These are phyloP conservation scores for Pleodorina starrii DNA, from an alignment of 139 green algal species.

Conservation along the genomic window DNA sequence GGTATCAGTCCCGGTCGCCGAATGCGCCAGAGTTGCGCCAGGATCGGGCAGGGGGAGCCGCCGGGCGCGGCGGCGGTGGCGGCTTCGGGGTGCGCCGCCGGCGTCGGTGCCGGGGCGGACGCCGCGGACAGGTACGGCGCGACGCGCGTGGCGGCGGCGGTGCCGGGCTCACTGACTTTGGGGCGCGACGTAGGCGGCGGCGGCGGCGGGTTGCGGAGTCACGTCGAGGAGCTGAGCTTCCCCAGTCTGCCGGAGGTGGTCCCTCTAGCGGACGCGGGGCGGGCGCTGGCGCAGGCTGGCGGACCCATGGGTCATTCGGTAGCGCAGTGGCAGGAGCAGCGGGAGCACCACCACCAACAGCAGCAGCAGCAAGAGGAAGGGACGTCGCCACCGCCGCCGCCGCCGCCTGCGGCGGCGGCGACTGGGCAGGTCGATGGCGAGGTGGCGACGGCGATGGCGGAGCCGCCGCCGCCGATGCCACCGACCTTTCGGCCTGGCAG, in stretches of 20 bases:
- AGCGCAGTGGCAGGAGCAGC: not conserved
- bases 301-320: not conserved
- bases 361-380: conserved; percentile 12
- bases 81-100: not conserved
- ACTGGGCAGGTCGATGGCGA: too few species aligned
- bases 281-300: not conserved
- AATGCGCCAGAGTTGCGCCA: not conserved
- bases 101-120: not conserved
- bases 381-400: too few species aligned
- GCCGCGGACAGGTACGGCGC: too few species aligned
- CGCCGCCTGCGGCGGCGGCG: not conserved
- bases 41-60: not conserved
- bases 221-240: not conserved
- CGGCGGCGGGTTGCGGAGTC: not conserved
- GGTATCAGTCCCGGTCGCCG: too few species aligned
- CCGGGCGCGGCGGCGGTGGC: not conserved
- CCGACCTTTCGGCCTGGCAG: not conserved
- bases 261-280: not conserved
- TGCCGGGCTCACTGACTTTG: too few species aligned
- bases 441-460: not conserved
- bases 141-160: not conserved
- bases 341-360: not conserved
- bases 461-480: not conserved
- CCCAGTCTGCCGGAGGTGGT: not conserved
- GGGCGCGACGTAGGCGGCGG: not conserved